Percentiles rank a stretch among this genome's conserved stretches.
Conservation (phyloP, 2,329 filamentous ascomycete species). For the Curvularia sp. region DNA sequence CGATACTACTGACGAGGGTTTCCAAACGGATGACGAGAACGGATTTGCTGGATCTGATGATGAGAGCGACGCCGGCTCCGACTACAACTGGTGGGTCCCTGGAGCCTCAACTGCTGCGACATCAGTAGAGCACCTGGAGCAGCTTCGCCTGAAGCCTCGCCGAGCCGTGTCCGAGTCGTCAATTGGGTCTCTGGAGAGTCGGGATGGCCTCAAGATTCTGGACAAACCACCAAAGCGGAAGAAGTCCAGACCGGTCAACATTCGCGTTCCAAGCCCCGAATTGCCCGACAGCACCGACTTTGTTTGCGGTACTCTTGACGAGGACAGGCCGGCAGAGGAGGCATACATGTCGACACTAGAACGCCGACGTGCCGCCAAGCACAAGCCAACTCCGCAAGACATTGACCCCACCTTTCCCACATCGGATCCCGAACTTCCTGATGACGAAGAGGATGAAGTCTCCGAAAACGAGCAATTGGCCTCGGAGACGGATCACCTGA, state of each 20-base stretch:
- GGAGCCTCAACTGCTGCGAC: constrained; percentile 60
- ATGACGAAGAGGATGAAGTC: constrained; percentile 69
- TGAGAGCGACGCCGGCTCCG: constrained; percentile 68
- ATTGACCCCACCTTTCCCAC: constrained; percentile 92
- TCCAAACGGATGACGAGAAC: constrained; percentile 80
- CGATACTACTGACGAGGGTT: constrained; percentile 66
- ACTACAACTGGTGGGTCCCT: constrained; percentile 70
- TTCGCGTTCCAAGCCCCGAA: constrained; percentile 74
- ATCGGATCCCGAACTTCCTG: constrained; percentile 85
- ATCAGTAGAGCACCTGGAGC: constrained; percentile 57
- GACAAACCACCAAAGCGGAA: constrained; percentile 48
- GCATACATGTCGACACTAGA: constrained; percentile 88
- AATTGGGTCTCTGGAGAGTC: constrained; percentile 58
- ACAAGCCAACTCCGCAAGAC: constrained; percentile 86
- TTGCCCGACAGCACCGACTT: constrained; percentile 98
- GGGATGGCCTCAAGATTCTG: constrained; percentile 37
- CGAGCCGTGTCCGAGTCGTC: constrained; percentile 62
- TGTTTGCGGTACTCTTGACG: constrained; percentile 96
- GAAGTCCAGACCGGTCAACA: constrained; percentile 60
- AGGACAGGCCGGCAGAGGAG: constrained; percentile 92
- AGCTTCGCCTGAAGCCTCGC: constrained; percentile 55
- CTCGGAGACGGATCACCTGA: constrained; percentile 67
- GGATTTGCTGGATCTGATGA: constrained; percentile 75
- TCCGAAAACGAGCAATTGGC: constrained; percentile 39
- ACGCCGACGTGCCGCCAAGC: constrained; percentile 80